These are phyloP conservation scores for Tetrapisispora taiwanensis DNA, from an alignment of 805 yeast species.

Conservation along the genomic window DNA sequence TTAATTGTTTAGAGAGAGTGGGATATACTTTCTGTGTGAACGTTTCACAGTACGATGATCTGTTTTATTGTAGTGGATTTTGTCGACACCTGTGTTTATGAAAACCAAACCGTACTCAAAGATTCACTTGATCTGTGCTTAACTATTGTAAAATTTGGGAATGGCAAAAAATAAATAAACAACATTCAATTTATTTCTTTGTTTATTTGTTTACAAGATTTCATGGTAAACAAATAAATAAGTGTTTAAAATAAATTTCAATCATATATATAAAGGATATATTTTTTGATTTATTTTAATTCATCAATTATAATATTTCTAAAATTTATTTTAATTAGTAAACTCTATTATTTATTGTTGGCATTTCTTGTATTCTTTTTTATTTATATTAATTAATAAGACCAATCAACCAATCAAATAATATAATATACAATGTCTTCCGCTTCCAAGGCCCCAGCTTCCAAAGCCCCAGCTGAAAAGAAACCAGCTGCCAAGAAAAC, in stretches of 20 bases:
- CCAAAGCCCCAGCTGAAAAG: slow-evolving; percentile 26
- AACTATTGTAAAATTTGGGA: neutral
- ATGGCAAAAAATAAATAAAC: neutral
- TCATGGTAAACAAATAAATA: no score
- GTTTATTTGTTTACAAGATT: neutral
- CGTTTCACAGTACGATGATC: no score
- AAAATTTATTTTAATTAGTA: no score
- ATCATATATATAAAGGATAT: slow-evolving; percentile 1
- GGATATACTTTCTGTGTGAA: no score
- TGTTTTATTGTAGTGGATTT: no score
- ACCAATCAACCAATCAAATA: neutral
- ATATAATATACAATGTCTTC: slow-evolving; percentile 45
- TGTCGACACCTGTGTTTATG: no score
- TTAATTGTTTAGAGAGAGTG: no score
- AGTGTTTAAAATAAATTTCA: neutral
- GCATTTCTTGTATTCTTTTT: no score
- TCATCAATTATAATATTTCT: no score
- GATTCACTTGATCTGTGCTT: neutral
- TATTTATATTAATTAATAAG: neutral
- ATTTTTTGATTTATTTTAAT: neutral
- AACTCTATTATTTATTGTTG: no score
- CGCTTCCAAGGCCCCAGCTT: slow-evolving; percentile 44
- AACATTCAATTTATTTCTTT: neutral
- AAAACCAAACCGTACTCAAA: neutral
- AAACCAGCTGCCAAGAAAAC: slow-evolving; percentile 82